These are phyloP conservation scores for Coemansia sp. DNA, from an alignment of 192 early-diverging fungal genomes.

Conservation along the genomic window DNA sequence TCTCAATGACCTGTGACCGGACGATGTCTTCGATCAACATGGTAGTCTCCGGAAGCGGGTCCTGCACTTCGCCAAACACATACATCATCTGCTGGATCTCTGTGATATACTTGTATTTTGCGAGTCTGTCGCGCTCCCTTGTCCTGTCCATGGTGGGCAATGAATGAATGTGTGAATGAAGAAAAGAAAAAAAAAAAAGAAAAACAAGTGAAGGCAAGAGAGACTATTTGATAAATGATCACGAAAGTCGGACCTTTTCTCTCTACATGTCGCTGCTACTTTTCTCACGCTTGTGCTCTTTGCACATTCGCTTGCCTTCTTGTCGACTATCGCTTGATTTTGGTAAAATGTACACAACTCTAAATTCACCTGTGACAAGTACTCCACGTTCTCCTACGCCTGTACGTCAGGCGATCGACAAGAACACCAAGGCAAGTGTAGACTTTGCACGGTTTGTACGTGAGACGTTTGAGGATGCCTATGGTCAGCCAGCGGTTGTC, in stretches of 20 bases:
- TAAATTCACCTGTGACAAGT: background rate
- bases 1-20: slow-evolving; percentile 91
- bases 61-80: slow-evolving; percentile 93
- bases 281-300: background rate
- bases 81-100: slow-evolving; percentile 99
- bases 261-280: background rate
- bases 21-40: slow-evolving; percentile 96
- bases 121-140: slow-evolving; percentile 30
- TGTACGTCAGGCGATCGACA: background rate
- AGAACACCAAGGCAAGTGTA: slow-evolving; percentile 28
- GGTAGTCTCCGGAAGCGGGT: slow-evolving; percentile 87
- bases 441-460: slow-evolving; percentile 32
- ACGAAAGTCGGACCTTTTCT: no score
- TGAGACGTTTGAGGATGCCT: slow-evolving; percentile 36
- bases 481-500: slow-evolving; percentile 16
- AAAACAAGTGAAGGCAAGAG: background rate
- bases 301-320: background rate
- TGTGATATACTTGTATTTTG: slow-evolving; percentile 63
- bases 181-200: background rate
- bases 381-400: background rate
- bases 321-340: background rate
- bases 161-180: background rate
- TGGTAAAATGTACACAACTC: slow-evolving; percentile 1
- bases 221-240: background rate
- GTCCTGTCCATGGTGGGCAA: slow-evolving; percentile 21